These are phyloP conservation scores for Usnea hakonensis DNA, from an alignment of 495 filamentous ascomycete species.

Conservation along the genomic window DNA sequence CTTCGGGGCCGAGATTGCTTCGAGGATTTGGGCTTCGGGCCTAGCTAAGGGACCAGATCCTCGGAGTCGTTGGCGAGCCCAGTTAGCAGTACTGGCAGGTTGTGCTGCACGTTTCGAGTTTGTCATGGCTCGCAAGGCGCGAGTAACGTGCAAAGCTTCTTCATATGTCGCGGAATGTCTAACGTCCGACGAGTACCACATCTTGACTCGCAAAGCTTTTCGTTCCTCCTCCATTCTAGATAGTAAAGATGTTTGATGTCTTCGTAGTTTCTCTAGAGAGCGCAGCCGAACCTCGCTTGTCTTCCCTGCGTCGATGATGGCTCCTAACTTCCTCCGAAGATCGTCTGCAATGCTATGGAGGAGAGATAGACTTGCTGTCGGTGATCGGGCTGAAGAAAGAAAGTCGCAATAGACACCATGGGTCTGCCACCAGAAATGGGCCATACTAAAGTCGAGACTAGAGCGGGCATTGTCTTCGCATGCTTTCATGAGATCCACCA, in stretches of 20 bases:
- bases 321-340: slow-evolving; percentile 2
- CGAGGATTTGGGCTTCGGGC: slow-evolving; percentile 74
- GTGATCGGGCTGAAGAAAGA: not conserved
- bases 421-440: slow-evolving; percentile 18
- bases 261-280: slow-evolving; percentile 9
- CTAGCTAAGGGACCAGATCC: slow-evolving; percentile 29
- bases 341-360: slow-evolving; percentile 5
- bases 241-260: slow-evolving; percentile 35
- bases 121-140: slow-evolving; percentile 85
- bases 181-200: slow-evolving; percentile 98
- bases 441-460: slow-evolving; percentile 3
- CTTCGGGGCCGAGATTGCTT: slow-evolving; percentile 71
- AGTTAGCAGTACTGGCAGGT: slow-evolving; percentile 27
- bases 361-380: not conserved
- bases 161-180: slow-evolving; percentile 86
- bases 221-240: slow-evolving; percentile 2
- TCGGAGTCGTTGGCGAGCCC: slow-evolving; percentile 23
- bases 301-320: not conserved
- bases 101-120: slow-evolving; percentile 42
- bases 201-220: slow-evolving; percentile 76
- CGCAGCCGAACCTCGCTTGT: slow-evolving; percentile 5
- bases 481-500: slow-evolving; percentile 10
- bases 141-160: slow-evolving; percentile 76
- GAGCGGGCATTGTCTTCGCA: slow-evolving; percentile 9
- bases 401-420: slow-evolving; percentile 7